A percentile compares a stretch with the other conserved stretches of the same genome.
Evolutionary conservation across 805 yeast species (phyloP).

Genomic region (Nakazawaea wyomingensis): DNA sequence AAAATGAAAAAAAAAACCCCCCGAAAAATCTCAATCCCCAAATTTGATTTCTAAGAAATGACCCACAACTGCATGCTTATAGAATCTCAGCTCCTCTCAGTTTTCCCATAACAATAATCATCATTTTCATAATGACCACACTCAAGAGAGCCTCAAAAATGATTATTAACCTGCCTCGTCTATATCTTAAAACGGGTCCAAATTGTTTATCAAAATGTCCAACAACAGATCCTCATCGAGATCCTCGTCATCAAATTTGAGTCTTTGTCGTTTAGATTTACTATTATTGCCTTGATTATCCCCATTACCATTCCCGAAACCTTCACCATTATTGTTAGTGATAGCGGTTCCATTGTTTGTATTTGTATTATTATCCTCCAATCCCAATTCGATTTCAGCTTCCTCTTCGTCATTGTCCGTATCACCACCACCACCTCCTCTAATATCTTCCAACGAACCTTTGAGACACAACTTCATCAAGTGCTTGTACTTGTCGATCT

Average conservation of each 20-base stretch:
- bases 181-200: constrained; percentile 8
- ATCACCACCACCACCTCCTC: neutral
- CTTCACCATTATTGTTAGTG: neutral
- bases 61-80: no score
- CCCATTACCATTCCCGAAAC: neutral
- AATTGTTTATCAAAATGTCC: constrained; percentile 11
- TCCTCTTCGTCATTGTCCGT: constrained; percentile 3
- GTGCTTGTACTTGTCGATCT: constrained; percentile 57
- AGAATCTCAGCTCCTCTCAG: no score
- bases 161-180: no score
- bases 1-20: no score
- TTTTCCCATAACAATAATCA: no score
- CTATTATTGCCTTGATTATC: neutral
- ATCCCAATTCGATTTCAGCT: neutral
- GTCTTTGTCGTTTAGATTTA: neutral
- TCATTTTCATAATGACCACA: no score
- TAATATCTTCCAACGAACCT: constrained; percentile 4
- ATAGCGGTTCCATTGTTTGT: neutral
- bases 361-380: neutral
- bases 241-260: neutral
- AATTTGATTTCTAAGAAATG: no score
- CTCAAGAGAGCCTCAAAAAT: neutral
- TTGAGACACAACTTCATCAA: constrained; percentile 12
- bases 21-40: no score
- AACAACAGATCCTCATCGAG: constrained; percentile 12